phyloP scores from a whole-genome alignment of 345 rosid genomes.

The Lepidium didymum region DNA sequence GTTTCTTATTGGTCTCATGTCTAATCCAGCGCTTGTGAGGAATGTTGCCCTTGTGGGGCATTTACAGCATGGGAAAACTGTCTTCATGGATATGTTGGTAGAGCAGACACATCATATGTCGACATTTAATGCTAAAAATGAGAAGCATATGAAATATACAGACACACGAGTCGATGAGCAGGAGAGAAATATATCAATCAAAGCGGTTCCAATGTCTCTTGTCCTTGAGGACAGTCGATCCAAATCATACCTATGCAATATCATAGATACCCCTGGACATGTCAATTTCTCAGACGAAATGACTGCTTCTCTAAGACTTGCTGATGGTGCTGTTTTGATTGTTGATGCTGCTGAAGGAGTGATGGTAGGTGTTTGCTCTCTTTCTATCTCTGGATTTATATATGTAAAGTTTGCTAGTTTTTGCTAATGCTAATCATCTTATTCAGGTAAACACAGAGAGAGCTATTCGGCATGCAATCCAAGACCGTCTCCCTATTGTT shows the following conservation, averaged over 20 bases:
- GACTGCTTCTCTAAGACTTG: conserved; percentile 46
- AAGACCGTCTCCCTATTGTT: conserved; percentile 84
- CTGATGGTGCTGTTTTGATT: conserved; percentile 93
- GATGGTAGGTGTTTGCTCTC: conserved; percentile 21
- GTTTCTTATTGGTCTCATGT: conserved; percentile 92
- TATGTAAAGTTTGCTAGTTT: background rate
- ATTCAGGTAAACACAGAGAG: conserved; percentile 90
- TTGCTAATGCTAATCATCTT: background rate
- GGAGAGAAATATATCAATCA: conserved; percentile 90
- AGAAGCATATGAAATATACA: conserved; percentile 89
- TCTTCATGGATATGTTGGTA: conserved; percentile 97
- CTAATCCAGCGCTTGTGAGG: conserved; percentile 77
- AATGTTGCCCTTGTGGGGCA: conserved; percentile 98
- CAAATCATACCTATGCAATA: conserved; percentile 83
- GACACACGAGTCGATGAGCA: conserved; percentile 96
- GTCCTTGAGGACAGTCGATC: conserved; percentile 93
- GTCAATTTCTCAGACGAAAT: conserved; percentile 38
- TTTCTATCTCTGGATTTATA: background rate
- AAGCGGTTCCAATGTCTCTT: conserved; percentile 93
- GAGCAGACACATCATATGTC: conserved; percentile 94
- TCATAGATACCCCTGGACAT: conserved; percentile 97
- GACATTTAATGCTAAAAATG: conserved; percentile 69
- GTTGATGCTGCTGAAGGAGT: conserved; percentile 99
- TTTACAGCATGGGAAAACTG: conserved; percentile 86
- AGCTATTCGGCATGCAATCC: conserved; percentile 96